Evolutionary conservation across 106 monocot genomes (phyloP), one percentile per base, ranked within the genome.

Genomic region (Hemerocallis citrina): DNA sequence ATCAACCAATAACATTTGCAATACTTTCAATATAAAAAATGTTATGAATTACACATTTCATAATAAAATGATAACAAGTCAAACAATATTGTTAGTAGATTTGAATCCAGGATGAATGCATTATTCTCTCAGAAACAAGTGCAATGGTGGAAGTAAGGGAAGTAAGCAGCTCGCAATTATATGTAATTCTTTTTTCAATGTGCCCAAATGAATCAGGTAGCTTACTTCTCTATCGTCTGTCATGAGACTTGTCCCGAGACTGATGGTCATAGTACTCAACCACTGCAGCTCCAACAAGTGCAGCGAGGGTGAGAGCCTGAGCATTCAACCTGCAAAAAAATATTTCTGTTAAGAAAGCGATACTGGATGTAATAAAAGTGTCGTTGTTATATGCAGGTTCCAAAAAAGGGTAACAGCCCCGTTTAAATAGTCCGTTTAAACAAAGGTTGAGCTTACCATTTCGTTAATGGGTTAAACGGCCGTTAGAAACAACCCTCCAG

Each of bases 201-300:
- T 3, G 14, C 9, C 21, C n/a, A n/a, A n/a, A 38, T 12, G 1
- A 39, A 39, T 12, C 22, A 22, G 25, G 21, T 59, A 12, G 12
- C 11, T 24, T 59, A 39, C 1, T 59, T 59, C n/a, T n/a, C n/a
- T n/a, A n/a, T n/a, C n/a, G 37, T 13, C 23, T 4, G 17, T 22
- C 7, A 14, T 39, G 23, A 9, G n/a, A n/a, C n/a, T n/a, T n/a
- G 33, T 19, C 9, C 57, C 5, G 57, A 35, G 63, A 72, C 3
- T 62, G 65, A 46, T 75, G 85, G 33, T 92, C 91, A 43, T 86
- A 80, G 61, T 92, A 92, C 69, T 92, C 91, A 35, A 92, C 91
- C 43, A 48, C 42, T 33, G 91, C 91, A 34, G 91, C 86, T 61
- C 91, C 91, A 9, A 66, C 91, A 33, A 92, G 72, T 38, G 91